Percentiles rank a stretch among this genome's conserved stretches.
Evolutionary conservation across 2,329 filamentous ascomycete species (phyloP).

Genomic region (Phoma sp.): DNA sequence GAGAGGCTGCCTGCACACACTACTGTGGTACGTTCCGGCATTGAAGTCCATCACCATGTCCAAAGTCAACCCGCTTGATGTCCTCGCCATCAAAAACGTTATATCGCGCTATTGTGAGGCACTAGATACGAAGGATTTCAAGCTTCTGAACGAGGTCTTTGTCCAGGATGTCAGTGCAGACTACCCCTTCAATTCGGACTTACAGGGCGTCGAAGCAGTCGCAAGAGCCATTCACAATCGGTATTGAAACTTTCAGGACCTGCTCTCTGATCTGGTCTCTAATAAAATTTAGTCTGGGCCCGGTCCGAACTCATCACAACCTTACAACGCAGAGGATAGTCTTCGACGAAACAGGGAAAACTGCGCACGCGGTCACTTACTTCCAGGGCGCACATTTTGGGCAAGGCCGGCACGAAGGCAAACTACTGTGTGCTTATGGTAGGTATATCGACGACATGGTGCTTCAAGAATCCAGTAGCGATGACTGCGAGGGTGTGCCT

Average conservation of each 20-base stretch:
- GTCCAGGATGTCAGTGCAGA: slow-evolving; percentile 47
- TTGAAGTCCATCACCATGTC: slow-evolving; percentile 16
- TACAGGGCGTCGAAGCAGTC: slow-evolving; percentile 46
- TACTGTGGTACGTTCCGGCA: background rate
- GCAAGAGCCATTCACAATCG: slow-evolving; percentile 43
- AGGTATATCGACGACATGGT: slow-evolving; percentile 51
- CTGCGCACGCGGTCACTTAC: slow-evolving; percentile 48
- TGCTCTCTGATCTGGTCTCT: background rate
- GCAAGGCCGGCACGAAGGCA: slow-evolving; percentile 50
- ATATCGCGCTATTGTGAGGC: slow-evolving; percentile 54
- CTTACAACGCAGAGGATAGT: slow-evolving; percentile 52
- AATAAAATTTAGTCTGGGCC: slow-evolving; percentile 41
- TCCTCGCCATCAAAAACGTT: slow-evolving; percentile 51
- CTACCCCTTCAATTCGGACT: slow-evolving; percentile 48
- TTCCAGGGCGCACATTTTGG: slow-evolving; percentile 54
- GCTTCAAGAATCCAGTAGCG: slow-evolving; percentile 27
- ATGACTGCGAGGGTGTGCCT: slow-evolving; percentile 37
- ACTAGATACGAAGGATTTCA: slow-evolving; percentile 52
- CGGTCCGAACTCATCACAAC: slow-evolving; percentile 51
- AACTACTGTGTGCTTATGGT: slow-evolving; percentile 52
- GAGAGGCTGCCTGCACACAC: background rate
- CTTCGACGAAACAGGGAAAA: slow-evolving; percentile 37
- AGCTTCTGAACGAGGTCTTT: slow-evolving; percentile 50
- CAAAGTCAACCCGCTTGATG: slow-evolving; percentile 32
- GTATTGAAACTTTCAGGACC: slow-evolving; percentile 18